Evolutionary conservation across 192 early-diverging fungal genomes (phyloP).

Genomic region (Rhizophagus sp.): DNA sequence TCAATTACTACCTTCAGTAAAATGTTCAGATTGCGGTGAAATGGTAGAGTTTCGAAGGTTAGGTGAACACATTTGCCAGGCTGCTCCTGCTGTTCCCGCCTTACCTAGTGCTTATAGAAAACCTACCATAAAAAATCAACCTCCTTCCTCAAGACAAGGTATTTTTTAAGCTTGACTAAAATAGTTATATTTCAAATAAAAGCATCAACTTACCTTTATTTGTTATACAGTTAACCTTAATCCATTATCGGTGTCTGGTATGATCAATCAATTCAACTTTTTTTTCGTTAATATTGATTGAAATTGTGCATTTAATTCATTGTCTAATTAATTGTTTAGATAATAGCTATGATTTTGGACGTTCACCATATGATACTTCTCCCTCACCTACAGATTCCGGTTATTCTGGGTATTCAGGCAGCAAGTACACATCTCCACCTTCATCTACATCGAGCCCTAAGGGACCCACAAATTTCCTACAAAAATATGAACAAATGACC

Average conservation of each 20-base stretch:
- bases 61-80: conserved; percentile 55
- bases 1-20: conserved; percentile 56
- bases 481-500: conserved; percentile 12
- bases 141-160: background rate
- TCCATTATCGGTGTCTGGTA: background rate
- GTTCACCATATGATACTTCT: background rate
- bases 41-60: conserved; percentile 53
- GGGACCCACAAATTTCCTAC: background rate
- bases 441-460: background rate
- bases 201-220: background rate
- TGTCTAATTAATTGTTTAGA: background rate
- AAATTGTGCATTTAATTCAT: background rate
- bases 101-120: conserved; percentile 30
- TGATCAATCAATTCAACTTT: background rate
- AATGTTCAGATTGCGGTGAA: conserved; percentile 60
- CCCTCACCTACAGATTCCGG: background rate
- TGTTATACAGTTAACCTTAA: background rate
- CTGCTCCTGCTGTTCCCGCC: conserved; percentile 49
- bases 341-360: background rate
- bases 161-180: background rate
- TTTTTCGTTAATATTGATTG: background rate
- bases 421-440: background rate
- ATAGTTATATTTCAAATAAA: background rate
- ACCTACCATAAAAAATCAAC: background rate
- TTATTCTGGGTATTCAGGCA: background rate